Evolutionary conservation across 176 grass and related monocot genomes (phyloP).

Genomic region (Bonia amplexicaulis): DNA sequence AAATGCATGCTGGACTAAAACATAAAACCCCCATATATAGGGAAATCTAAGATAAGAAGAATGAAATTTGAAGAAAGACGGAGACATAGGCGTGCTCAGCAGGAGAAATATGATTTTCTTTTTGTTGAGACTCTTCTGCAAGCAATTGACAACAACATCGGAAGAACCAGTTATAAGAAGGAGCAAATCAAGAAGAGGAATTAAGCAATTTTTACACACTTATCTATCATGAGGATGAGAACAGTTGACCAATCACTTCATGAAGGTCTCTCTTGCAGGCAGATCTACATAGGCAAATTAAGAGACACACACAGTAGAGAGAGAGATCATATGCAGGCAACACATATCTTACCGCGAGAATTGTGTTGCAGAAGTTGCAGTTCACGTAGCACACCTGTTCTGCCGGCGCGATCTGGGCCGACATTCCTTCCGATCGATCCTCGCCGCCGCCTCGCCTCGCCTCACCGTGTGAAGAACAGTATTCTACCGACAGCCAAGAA

Average conservation of each 20-base stretch:
- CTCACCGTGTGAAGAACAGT: conserved; percentile 8
- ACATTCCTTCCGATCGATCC: conserved; percentile 45
- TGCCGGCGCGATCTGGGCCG: conserved; percentile 40
- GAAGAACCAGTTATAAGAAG: neutral
- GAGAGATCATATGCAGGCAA: conserved; percentile 21
- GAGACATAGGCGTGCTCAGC: neutral
- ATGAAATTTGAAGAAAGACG: neutral
- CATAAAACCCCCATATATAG: neutral
- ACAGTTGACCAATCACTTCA: neutral
- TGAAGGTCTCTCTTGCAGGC: neutral
- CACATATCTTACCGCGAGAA: conserved; percentile 65
- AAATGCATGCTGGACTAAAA: neutral
- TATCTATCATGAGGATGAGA: neutral
- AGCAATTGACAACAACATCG: neutral
- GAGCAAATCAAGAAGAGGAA: neutral
- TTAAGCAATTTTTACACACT: neutral
- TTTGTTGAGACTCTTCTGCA: neutral
- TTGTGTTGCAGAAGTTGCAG: conserved; percentile 96
- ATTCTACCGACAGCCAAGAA: conserved; percentile 14
- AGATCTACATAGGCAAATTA: conserved; percentile 17
- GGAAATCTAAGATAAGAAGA: neutral
- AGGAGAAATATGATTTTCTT: neutral
- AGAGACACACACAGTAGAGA: neutral
- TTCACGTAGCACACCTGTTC: conserved; percentile 85
- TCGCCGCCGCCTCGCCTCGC: conserved; percentile 2